Base-by-base conservation (phyloP, 1,284 basidiomycete species). In the Pholiota adiposa region DNA sequence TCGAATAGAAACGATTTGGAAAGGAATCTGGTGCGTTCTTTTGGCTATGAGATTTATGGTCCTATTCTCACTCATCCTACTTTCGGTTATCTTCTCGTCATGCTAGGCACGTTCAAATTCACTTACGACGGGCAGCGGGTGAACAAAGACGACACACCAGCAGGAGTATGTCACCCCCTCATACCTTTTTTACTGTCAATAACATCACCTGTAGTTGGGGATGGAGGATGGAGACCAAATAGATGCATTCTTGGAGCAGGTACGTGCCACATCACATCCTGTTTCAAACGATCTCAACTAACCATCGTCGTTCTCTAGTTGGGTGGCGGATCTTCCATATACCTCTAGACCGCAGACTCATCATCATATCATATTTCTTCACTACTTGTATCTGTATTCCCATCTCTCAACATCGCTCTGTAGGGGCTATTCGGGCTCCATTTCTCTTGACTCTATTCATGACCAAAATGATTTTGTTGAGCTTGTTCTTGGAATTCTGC, bases 141-240 rank as follows among this genome's bases (percentile, higher is more conserved):
- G 40, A 69, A 63, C n/a, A 56, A 74, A 19, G 75, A 82, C 0
- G 77, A 83, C 33, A 86, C 84, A 9, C 86, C 87, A 19, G 76
- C 73, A 46, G 72, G 73, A 56, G 87, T 88, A 63, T 64, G 77
- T 73, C 41, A 44, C 44, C n/a, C 29, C 38, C 29, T 11, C 38
- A 1, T 27, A 53, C 16, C 23, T 48, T 40, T 6, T n/a, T 8
- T 44, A 31, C 44, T 18, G 57, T 18, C 46, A 21, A 59, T 25
- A 16, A 44, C 52, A 5, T 19, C 9, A 31, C 51, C 9, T 58
- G 18, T 31, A 86, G 84, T 65, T 81, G 44, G 77, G 71, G 1
- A 83, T 87, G 81, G 84, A 85, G 63, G 83, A 85, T 56, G 82
- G 81, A 4, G 85, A 86, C 66, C 73, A 77, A 54, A 79, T 86